Percentiles rank a stretch among this genome's conserved stretches.
Evolutionary conservation across 2,329 filamentous ascomycete species (phyloP).

Genomic region (Colletotrichum trifolii): DNA sequence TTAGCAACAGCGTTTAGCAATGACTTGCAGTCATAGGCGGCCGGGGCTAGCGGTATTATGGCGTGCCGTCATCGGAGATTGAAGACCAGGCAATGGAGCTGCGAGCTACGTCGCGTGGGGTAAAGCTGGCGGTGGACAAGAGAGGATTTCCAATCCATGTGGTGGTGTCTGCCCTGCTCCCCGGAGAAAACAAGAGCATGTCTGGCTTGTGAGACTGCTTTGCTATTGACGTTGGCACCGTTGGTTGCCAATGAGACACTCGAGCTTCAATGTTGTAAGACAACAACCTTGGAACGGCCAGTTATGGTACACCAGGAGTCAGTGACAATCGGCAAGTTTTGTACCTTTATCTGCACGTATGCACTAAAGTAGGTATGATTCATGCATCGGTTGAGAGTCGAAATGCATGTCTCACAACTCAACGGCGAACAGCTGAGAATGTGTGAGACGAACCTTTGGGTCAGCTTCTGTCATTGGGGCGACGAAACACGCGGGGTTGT

Average conservation of each 20-base stretch:
- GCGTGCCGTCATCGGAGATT: conserved; percentile 35
- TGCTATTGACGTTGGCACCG: neutral
- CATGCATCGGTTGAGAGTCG: too few species aligned
- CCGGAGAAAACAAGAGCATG: conserved; percentile 13
- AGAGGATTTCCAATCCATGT: conserved; percentile 27
- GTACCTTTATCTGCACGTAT: too few species aligned
- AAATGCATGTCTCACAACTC: too few species aligned
- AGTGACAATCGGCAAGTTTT: too few species aligned
- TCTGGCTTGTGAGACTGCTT: conserved; percentile 21
- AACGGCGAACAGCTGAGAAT: too few species aligned
- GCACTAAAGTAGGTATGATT: too few species aligned
- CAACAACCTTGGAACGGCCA: conserved; percentile 3
- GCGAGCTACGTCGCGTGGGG: conserved; percentile 21
- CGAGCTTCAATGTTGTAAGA: conserved; percentile 21
- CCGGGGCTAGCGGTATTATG: conserved; percentile 5
- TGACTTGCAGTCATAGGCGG: conserved; percentile 20
- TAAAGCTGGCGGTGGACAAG: conserved; percentile 29
- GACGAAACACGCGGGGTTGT: too few species aligned
- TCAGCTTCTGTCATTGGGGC: too few species aligned
- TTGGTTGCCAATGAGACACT: conserved; percentile 21
- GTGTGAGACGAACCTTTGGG: too few species aligned
- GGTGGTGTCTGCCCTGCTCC: neutral
- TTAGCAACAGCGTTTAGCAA: conserved; percentile 24
- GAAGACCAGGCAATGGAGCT: conserved; percentile 20
- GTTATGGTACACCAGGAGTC: neutral